Evolutionary conservation across 2,329 filamentous ascomycete species (phyloP).

Genomic region (Microdochium paspali): DNA sequence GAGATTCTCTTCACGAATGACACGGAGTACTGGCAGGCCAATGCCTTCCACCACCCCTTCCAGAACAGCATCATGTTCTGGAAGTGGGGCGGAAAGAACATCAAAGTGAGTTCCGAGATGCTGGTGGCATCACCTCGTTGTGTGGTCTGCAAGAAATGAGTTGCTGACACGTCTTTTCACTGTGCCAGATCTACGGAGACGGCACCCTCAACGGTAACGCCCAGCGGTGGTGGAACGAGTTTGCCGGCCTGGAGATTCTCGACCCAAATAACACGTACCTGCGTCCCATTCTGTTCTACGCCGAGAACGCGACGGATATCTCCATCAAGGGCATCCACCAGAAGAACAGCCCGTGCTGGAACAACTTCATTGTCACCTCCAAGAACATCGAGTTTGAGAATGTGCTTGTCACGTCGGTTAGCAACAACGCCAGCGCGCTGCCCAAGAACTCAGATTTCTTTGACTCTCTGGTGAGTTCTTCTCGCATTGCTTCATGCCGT

Average conservation of each 20-base stretch:
- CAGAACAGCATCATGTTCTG: constrained; percentile 50
- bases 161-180: neutral
- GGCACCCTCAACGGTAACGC: constrained; percentile 48
- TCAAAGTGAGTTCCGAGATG: constrained; percentile 29
- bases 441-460: constrained; percentile 57
- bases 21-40: constrained; percentile 30
- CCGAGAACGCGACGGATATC: constrained; percentile 50
- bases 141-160: too few relatives aligned
- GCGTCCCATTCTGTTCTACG: constrained; percentile 51
- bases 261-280: constrained; percentile 45
- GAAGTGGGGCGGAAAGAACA: constrained; percentile 53
- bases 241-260: constrained; percentile 32
- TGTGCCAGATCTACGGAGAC: constrained; percentile 39
- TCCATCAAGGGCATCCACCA: constrained; percentile 48
- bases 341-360: constrained; percentile 55
- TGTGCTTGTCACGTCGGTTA: constrained; percentile 43
- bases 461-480: constrained; percentile 22
- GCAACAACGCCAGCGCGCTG: constrained; percentile 29
- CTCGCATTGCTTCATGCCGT: neutral
- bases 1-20: constrained; percentile 39
- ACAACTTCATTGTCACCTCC: constrained; percentile 49
- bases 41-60: constrained; percentile 30
- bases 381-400: constrained; percentile 44
- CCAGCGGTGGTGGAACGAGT: constrained; percentile 32
- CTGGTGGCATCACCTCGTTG: too few relatives aligned